Evolutionary conservation across 75 land plant genomes (phyloP), one percentile per base, ranked within the genome.

Genomic region (Cryptomeria japonica): DNA sequence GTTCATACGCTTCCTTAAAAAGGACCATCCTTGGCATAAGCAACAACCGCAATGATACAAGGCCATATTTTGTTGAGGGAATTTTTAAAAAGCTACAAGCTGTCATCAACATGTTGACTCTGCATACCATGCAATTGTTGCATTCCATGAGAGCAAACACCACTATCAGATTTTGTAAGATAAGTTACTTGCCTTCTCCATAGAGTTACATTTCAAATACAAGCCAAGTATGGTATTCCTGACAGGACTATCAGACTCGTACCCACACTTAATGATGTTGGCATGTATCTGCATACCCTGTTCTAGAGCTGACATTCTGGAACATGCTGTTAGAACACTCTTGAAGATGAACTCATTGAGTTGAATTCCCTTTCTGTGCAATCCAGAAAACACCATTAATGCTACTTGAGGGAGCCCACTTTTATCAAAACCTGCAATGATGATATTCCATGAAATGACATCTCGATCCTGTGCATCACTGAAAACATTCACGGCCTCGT

Each of bases 41-140:
- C 89, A 10, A 91, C 91, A 91, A 88, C 88, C 76, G 87, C 88
- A 11, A 83, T 90, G 80, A 87, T 91, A 93, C 92, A 90, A 90
- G 22, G 82, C 53, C 32, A 32, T 78, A 88, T 89, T 91, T 41
- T 86, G 86, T 84, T 91, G 85, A n/a, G 88, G 91, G 90, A 88
- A 83, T 84, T 85, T 3, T 93, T 88, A 58, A 91, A 93, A 39
- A 95, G 91, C 58, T 89, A 83, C 79, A 90, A 22, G 25, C 95
- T 95, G 75, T 95, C 94, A 44, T 83, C 79, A 78, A 93, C 92
- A 18, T 86, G 51, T 75, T 92, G 91, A 87, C 90, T 95, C 68
- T 91, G 72, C 86, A 86, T 86, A 61, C 19, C 64, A 31, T n/a
- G 87, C 42, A 28, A 86, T 75, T 44, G 41, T 22, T 11, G 37